Conservation (phyloP, 2,329 filamentous ascomycete species). For the Fusarium succisae region DNA sequence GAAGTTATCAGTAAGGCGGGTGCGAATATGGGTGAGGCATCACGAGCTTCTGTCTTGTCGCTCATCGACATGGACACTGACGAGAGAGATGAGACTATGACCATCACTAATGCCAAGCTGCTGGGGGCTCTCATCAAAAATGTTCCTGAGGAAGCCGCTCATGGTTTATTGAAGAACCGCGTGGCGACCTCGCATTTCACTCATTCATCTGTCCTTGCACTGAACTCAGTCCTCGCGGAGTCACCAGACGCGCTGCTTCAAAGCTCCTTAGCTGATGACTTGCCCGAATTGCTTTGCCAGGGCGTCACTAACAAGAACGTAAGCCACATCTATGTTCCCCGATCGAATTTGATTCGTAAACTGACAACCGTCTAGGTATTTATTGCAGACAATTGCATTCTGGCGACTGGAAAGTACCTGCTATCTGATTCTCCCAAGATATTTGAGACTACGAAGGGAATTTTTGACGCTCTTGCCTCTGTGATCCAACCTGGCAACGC, state of each 20-base stretch:
- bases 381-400: constrained; percentile 86
- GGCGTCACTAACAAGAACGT: constrained; percentile 82
- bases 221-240: constrained; percentile 90
- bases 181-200: constrained; percentile 81
- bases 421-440: constrained; percentile 73
- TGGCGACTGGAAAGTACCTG: constrained; percentile 91
- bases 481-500: constrained; percentile 81
- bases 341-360: background rate
- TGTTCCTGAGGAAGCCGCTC: constrained; percentile 76
- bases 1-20: constrained; percentile 97
- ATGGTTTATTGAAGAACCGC: constrained; percentile 69
- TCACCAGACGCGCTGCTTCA: constrained; percentile 75
- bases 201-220: constrained; percentile 81
- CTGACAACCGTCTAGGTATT: constrained; percentile 64
- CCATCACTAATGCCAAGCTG: constrained; percentile 89
- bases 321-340: constrained; percentile 50
- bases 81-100: constrained; percentile 79
- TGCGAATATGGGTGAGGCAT: constrained; percentile 91
- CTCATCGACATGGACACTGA: constrained; percentile 88
- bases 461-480: constrained; percentile 81
- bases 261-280: constrained; percentile 73
- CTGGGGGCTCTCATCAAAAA: constrained; percentile 91
- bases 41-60: constrained; percentile 83
- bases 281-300: constrained; percentile 79
- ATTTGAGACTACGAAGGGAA: constrained; percentile 79